Percentiles rank a stretch among this genome's conserved stretches.
phyloP scores from a whole-genome alignment of 495 filamentous ascomycete genomes.

The Jackrogersella multiformis region DNA sequence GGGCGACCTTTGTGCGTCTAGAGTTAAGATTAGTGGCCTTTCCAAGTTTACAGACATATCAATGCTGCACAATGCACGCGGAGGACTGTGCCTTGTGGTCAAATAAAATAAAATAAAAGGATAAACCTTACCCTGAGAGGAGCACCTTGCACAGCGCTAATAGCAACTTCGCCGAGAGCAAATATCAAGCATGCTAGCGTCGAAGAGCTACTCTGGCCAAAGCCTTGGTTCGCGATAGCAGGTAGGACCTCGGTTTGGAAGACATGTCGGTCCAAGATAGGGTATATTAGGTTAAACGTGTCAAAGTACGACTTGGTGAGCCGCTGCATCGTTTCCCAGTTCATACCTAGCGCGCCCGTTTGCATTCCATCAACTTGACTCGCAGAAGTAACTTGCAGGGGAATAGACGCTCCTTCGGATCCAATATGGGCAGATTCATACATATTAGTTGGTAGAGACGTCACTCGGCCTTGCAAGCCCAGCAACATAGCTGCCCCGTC shows the following conservation, averaged over 20 bases:
- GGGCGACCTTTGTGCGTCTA: constrained; percentile 52
- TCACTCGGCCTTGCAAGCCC: constrained; percentile 48
- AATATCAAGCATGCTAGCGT: constrained; percentile 66
- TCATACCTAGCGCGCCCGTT: constrained; percentile 40
- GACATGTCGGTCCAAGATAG: constrained; percentile 62
- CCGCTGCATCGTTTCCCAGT: constrained; percentile 59
- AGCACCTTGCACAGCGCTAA: constrained; percentile 56
- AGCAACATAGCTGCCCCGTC: constrained; percentile 61
- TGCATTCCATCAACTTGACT: constrained; percentile 44
- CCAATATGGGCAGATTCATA: constrained; percentile 24
- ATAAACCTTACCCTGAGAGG: constrained; percentile 49
- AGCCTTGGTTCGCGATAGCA: constrained; percentile 57
- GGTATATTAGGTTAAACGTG: constrained; percentile 64
- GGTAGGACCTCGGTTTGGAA: constrained; percentile 61
- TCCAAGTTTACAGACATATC: background rate
- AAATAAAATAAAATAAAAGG: constrained; percentile 4
- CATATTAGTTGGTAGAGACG: constrained; percentile 47
- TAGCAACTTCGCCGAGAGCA: constrained; percentile 64
- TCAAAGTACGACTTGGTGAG: constrained; percentile 64
- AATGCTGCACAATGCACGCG: background rate
- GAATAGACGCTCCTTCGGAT: constrained; percentile 26
- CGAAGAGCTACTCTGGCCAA: constrained; percentile 58
- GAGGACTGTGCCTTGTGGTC: background rate
- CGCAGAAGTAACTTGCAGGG: constrained; percentile 23
- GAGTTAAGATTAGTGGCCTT: constrained; percentile 8